Evolutionary conservation across 2,329 filamentous ascomycete species (phyloP).

Genomic region (Cryphonectria japonica): DNA sequence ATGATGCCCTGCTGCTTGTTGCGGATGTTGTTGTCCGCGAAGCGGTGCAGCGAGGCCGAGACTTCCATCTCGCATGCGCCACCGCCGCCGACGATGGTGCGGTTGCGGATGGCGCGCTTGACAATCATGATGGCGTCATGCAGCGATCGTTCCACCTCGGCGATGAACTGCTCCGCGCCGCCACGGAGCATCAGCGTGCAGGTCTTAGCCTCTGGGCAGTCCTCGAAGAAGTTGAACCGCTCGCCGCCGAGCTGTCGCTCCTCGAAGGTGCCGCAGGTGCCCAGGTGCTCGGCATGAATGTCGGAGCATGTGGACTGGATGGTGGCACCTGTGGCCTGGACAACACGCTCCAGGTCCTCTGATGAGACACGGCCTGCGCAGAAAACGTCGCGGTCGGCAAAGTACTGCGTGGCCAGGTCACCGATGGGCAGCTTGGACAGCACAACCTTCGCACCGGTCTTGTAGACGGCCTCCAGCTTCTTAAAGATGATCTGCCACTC

Average conservation of each 20-base stretch:
- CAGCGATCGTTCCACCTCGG: constrained; percentile 94
- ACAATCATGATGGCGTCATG: constrained; percentile 99
- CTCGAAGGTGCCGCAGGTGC: constrained; percentile 87
- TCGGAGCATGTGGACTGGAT: constrained; percentile 96
- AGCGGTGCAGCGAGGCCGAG: constrained; percentile 89
- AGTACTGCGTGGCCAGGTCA: constrained; percentile 96
- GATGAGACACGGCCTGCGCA: constrained; percentile 90
- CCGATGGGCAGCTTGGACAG: constrained; percentile 97
- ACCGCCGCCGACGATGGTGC: constrained; percentile 91
- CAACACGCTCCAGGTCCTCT: constrained; percentile 94
- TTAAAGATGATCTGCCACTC: constrained; percentile 99
- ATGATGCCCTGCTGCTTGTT: constrained; percentile 98
- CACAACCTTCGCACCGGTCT: constrained; percentile 95
- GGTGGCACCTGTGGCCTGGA: constrained; percentile 89
- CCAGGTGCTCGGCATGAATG: constrained; percentile 85
- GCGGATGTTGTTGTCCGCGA: constrained; percentile 87
- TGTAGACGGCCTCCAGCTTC: constrained; percentile 93
- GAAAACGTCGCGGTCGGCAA: constrained; percentile 97
- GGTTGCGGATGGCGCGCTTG: constrained; percentile 95
- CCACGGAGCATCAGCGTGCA: constrained; percentile 95
- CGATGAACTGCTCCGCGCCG: constrained; percentile 98
- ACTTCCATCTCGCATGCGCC: constrained; percentile 97
- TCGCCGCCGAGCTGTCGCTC: constrained; percentile 97
- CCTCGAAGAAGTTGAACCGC: constrained; percentile 98
- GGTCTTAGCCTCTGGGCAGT: constrained; percentile 93